phyloP scores from a whole-genome alignment of 2,329 filamentous ascomycete species.

The Xylariaceae sp. region DNA sequence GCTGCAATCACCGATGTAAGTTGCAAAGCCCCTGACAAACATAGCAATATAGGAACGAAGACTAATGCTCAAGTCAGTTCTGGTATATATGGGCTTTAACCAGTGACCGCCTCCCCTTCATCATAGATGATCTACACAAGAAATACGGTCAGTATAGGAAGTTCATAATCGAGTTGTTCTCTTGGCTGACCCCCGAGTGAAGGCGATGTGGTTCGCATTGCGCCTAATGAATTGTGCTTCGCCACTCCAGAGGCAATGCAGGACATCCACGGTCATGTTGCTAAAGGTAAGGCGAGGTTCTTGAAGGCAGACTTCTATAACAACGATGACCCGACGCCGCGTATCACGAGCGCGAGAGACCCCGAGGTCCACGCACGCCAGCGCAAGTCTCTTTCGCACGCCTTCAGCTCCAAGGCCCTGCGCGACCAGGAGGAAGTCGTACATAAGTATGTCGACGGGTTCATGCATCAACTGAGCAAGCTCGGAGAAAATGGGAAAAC shows the following conservation, averaged over 20 bases:
- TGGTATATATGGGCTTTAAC: constrained; percentile 17
- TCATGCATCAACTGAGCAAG: constrained; percentile 16
- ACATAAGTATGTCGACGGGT: constrained; percentile 20
- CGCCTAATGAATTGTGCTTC: constrained; percentile 40
- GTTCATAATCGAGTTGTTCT: neutral
- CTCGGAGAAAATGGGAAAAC: constrained; percentile 18
- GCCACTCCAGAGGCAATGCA: constrained; percentile 33
- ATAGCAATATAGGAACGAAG: neutral
- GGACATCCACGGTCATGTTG: constrained; percentile 35
- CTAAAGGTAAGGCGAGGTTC: constrained; percentile 17
- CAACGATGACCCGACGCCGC: constrained; percentile 15
- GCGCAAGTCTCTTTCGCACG: constrained; percentile 20
- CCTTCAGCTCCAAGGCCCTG: constrained; percentile 20
- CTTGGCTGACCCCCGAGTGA: neutral
- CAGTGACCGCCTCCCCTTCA: constrained; percentile 13
- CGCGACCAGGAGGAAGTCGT: constrained; percentile 24
- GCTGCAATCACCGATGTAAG: constrained; percentile 20
- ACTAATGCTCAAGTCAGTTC: constrained; percentile 8
- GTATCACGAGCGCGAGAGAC: constrained; percentile 12
- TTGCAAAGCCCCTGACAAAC: neutral
- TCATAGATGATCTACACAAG: constrained; percentile 14
- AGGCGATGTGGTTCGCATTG: constrained; percentile 36
- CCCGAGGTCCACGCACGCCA: constrained; percentile 19
- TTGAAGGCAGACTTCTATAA: constrained; percentile 18
- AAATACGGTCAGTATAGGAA: constrained; percentile 18